Percentiles rank a stretch among this genome's conserved stretches.
phyloP scores from a whole-genome alignment of 164 flowering plant genomes.

The Cinnamomum micranthum region DNA sequence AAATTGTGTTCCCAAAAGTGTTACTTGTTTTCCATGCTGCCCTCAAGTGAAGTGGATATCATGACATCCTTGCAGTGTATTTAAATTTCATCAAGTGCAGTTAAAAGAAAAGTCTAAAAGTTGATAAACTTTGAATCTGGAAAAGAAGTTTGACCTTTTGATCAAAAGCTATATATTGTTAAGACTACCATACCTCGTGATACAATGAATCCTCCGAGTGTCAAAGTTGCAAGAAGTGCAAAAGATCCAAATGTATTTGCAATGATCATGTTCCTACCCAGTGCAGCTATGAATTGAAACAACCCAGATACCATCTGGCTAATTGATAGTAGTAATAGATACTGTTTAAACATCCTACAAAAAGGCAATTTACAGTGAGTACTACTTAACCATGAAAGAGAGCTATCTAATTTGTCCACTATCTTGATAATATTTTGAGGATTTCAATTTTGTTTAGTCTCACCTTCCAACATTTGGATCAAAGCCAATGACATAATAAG shows the following conservation, averaged over 20 bases:
- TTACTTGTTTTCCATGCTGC: not conserved
- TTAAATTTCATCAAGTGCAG: not conserved
- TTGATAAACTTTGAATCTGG: no score
- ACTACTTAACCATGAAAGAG: not conserved
- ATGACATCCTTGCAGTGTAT: no score
- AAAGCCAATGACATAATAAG: constrained; percentile 18
- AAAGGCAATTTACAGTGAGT: not conserved
- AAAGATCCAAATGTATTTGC: constrained; percentile 21
- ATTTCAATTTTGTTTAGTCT: not conserved
- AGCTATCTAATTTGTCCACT: not conserved
- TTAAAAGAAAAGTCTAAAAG: not conserved
- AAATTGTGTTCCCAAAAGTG: no score
- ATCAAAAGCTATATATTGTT: not conserved
- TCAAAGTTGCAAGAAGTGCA: constrained; percentile 10
- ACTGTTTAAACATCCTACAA: constrained; percentile 18
- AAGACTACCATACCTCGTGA: constrained; percentile 10
- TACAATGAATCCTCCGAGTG: constrained; percentile 17
- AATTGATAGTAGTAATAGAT: constrained; percentile 3
- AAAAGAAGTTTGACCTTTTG: not conserved
- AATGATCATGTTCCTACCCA: constrained; percentile 14
- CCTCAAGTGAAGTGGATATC: no score
- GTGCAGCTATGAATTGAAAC: constrained; percentile 9
- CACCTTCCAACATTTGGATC: constrained; percentile 38
- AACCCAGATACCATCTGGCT: constrained; percentile 14
- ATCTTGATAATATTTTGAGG: not conserved